Conservation (phyloP, 192 early-diverging fungal genomes). For the Backusella liffmaniae region DNA sequence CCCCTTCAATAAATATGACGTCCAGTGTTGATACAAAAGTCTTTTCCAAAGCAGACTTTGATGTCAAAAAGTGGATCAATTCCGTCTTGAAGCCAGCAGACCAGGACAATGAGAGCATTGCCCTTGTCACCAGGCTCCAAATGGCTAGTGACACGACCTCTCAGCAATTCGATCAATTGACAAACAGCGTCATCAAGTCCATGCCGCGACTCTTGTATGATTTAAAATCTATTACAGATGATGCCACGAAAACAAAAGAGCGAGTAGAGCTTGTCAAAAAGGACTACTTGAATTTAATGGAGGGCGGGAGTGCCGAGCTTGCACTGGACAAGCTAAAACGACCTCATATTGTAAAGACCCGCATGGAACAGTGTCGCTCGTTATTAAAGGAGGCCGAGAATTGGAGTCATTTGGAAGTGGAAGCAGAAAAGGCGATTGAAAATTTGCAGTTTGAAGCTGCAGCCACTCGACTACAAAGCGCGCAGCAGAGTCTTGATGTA, state of each 20-base stretch:
- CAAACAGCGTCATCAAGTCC: slow-evolving; percentile 54
- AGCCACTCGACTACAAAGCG: slow-evolving; percentile 58
- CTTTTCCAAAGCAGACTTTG: slow-evolving; percentile 43
- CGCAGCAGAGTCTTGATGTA: slow-evolving; percentile 60
- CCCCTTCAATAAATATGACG: not conserved
- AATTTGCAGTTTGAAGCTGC: slow-evolving; percentile 63
- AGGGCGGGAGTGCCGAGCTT: slow-evolving; percentile 40
- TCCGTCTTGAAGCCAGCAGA: slow-evolving; percentile 35
- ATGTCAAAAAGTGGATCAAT: slow-evolving; percentile 72
- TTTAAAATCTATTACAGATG: slow-evolving; percentile 55
- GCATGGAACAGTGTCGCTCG: slow-evolving; percentile 66
- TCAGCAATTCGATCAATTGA: slow-evolving; percentile 45
- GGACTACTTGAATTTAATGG: slow-evolving; percentile 30
- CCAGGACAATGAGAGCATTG: slow-evolving; percentile 43
- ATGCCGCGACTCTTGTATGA: slow-evolving; percentile 66
- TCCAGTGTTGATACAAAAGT: slow-evolving; percentile 5
- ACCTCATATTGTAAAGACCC: slow-evolving; percentile 60
- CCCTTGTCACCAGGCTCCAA: slow-evolving; percentile 59
- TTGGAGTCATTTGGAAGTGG: slow-evolving; percentile 71
- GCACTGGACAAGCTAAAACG: slow-evolving; percentile 62
- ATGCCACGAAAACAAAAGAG: slow-evolving; percentile 45
- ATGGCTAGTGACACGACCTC: slow-evolving; percentile 57
- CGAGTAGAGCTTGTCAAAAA: slow-evolving; percentile 43
- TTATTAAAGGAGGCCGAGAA: slow-evolving; percentile 73
- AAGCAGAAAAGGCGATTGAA: slow-evolving; percentile 63